Percentiles rank a stretch among this genome's conserved stretches.
These are phyloP conservation scores for Aspergillus carbonarius DNA, from an alignment of 2,329 filamentous ascomycete genomes.

Conservation along the genomic window DNA sequence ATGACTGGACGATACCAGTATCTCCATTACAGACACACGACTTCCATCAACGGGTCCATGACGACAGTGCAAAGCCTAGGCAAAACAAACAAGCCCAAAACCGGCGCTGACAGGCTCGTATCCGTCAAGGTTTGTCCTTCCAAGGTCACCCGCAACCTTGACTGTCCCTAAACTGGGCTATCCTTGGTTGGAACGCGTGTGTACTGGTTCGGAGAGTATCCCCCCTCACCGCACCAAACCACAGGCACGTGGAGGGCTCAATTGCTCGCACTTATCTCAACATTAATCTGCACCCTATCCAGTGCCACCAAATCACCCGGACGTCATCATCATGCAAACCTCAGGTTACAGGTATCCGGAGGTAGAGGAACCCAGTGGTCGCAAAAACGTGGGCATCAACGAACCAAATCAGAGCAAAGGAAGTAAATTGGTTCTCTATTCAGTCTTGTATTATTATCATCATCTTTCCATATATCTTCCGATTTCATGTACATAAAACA, in stretches of 20 bases:
- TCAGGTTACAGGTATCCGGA: not conserved
- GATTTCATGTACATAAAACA: not conserved
- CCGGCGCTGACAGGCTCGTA: not conserved
- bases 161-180: not conserved
- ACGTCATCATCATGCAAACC: not conserved
- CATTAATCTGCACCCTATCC: not conserved
- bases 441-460: not conserved
- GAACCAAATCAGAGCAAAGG: conserved; percentile 6
- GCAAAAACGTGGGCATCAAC: too few species aligned
- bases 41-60: not conserved
- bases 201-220: not conserved
- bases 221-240: not conserved
- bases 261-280: not conserved
- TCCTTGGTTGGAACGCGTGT: not conserved
- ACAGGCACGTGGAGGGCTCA: not conserved
- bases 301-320: not conserved
- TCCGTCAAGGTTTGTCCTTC: not conserved
- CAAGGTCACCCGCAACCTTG: not conserved
- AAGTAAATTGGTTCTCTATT: not conserved
- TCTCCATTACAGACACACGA: not conserved
- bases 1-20: not conserved
- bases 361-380: not conserved
- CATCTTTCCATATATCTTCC: not conserved
- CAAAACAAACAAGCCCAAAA: not conserved
- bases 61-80: not conserved